Evolutionary conservation across 352 stramenopile species (phyloP).

Genomic region (Phytophthora pisi): DNA sequence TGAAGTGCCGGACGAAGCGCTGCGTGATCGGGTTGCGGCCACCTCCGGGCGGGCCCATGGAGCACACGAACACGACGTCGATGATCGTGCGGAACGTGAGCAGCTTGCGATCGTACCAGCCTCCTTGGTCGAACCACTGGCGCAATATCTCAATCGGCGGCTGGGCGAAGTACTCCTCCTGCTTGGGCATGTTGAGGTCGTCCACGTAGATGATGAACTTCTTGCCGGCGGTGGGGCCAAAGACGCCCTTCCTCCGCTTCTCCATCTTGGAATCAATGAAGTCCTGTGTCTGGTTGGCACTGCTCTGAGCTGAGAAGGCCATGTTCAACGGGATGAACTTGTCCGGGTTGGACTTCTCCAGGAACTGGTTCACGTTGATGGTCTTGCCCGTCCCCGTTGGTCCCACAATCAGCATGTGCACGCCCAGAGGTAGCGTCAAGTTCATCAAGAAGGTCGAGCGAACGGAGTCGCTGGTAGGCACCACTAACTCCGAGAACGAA

Average conservation of each 20-base stretch:
- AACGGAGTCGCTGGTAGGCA: conserved; percentile 94
- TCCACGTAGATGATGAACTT: conserved; percentile 94
- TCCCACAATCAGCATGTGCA: conserved; percentile 94
- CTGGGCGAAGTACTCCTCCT: conserved; percentile 94
- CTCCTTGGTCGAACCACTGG: conserved; percentile 95
- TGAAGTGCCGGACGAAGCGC: conserved; percentile 84
- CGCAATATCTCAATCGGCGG: conserved; percentile 95
- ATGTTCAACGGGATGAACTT: conserved; percentile 93
- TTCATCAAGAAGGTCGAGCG: conserved; percentile 94
- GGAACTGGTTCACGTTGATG: conserved; percentile 93
- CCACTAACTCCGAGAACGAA: conserved; percentile 92
- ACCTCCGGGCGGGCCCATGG: conserved; percentile 83
- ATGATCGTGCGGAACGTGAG: conserved; percentile 92
- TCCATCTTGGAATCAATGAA: conserved; percentile 95
- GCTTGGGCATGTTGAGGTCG: conserved; percentile 96
- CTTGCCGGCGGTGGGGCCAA: conserved; percentile 91
- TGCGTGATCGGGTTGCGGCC: conserved; percentile 83
- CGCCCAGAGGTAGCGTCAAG: conserved; percentile 73
- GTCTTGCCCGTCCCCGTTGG: conserved; percentile 96
- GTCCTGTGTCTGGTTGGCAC: conserved; percentile 93
- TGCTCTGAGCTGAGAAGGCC: conserved; percentile 94
- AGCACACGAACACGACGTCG: conserved; percentile 86
- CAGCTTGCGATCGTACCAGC: conserved; percentile 96
- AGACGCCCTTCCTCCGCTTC: conserved; percentile 94
- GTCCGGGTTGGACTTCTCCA: conserved; percentile 88